phyloP scores from a whole-genome alignment of 768 basidiomycete species.

The Daedaleopsis sinensis region DNA sequence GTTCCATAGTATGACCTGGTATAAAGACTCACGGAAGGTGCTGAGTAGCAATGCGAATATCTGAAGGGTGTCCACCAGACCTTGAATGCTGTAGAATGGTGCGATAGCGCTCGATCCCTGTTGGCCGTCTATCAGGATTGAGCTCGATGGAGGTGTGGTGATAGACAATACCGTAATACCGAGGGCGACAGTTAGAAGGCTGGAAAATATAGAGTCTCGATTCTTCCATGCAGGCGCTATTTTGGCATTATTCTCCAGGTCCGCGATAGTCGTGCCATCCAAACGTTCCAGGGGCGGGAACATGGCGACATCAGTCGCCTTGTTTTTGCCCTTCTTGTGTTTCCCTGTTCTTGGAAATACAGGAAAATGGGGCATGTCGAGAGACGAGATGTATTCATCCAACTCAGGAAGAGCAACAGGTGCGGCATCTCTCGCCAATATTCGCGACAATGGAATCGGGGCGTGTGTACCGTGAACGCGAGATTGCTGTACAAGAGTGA shows the following conservation, averaged over 20 bases:
- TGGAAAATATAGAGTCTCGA: conserved; percentile 52
- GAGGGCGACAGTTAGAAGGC: conserved; percentile 48
- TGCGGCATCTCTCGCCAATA: conserved; percentile 62
- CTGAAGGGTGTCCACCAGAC: conserved; percentile 68
- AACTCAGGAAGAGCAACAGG: conserved; percentile 65
- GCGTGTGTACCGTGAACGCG: conserved; percentile 31
- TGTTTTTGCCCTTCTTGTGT: conserved; percentile 22
- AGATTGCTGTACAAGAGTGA: conserved; percentile 10
- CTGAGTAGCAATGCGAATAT: conserved; percentile 71
- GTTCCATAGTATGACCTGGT: not conserved
- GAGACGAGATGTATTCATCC: conserved; percentile 55
- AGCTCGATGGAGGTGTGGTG: not conserved
- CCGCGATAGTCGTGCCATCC: conserved; percentile 53
- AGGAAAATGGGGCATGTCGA: conserved; percentile 49
- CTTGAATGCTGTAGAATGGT: conserved; percentile 71
- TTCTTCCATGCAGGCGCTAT: conserved; percentile 57
- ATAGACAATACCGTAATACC: conserved; percentile 53
- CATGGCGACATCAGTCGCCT: conserved; percentile 38
- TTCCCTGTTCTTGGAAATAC: not conserved
- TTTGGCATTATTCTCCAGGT: conserved; percentile 58
- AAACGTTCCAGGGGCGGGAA: conserved; percentile 68
- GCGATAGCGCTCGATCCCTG: conserved; percentile 74
- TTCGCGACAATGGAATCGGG: conserved; percentile 55
- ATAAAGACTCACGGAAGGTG: conserved; percentile 53
- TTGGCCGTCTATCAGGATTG: not conserved